A percentile compares a stretch with the other conserved stretches of the same genome.
Evolutionary conservation across 441 rosid genomes (phyloP).

Genomic region (Arabidopsis hybrid): DNA sequence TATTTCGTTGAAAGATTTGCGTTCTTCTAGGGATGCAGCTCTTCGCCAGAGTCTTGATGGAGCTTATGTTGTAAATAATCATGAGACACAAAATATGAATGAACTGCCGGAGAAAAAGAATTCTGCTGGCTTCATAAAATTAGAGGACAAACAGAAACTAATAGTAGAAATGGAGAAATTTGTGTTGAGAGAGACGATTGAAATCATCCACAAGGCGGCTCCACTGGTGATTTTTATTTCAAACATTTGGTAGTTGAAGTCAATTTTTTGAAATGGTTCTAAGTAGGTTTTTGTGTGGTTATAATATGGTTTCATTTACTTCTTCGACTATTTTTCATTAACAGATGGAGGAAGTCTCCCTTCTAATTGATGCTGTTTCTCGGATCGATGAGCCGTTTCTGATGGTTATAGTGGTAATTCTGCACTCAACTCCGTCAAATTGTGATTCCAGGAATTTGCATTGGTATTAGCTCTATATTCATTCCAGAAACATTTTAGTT

Average conservation of each 20-base stretch:
- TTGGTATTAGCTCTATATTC: conserved; percentile 95
- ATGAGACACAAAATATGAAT: conserved; percentile 14
- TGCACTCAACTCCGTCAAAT: conserved; percentile 97
- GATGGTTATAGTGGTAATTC: conserved; percentile 99
- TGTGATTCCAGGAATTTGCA: conserved; percentile 95
- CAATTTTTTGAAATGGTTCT: conserved; percentile 44
- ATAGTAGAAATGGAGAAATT: conserved; percentile 75
- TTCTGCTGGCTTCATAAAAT: conserved; percentile 63
- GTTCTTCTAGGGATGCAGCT: conserved; percentile 57
- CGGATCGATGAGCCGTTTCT: conserved; percentile 96
- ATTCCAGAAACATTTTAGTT: conserved; percentile 48
- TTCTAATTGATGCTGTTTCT: conserved; percentile 86
- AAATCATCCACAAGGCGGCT: conserved; percentile 82
- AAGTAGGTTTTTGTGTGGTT: conserved; percentile 29
- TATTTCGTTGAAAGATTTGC: conserved; percentile 75
- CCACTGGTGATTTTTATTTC: conserved; percentile 81
- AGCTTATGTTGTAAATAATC: conserved; percentile 39
- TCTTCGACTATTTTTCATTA: conserved; percentile 44
- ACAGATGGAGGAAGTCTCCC: conserved; percentile 96
- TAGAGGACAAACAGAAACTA: conserved; percentile 76
- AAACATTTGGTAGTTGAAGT: conserved; percentile 61
- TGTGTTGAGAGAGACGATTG: conserved; percentile 64
- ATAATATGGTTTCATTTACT: conserved; percentile 48
- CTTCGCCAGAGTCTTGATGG: conserved; percentile 57
- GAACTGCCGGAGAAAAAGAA: conserved; percentile 33